A percentile compares a stretch with the other conserved stretches of the same genome.
These are phyloP conservation scores for Paxillus involutus DNA, from an alignment of 768 basidiomycete genomes.

Conservation along the genomic window DNA sequence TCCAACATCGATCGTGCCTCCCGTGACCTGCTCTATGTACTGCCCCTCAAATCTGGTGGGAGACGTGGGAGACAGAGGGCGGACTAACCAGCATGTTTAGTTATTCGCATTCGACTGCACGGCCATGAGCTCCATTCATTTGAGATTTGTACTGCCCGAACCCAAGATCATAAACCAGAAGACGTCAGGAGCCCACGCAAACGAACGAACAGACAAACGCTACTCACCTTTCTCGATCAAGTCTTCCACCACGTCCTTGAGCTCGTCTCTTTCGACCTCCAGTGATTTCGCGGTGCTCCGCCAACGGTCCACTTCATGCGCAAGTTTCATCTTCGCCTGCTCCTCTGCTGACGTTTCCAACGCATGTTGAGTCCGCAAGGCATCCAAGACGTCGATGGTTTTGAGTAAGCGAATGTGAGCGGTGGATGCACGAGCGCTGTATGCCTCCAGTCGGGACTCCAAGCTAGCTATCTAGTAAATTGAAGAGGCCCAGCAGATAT, in stretches of 20 bases:
- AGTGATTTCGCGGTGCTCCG: slow-evolving; percentile 28
- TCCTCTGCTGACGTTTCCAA: slow-evolving; percentile 38
- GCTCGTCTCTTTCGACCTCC: slow-evolving; percentile 51
- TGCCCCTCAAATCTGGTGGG: slow-evolving; percentile 10
- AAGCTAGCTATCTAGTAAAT: slow-evolving; percentile 26
- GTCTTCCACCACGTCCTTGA: slow-evolving; percentile 51
- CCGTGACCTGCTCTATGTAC: slow-evolving; percentile 19
- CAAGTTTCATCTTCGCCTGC: slow-evolving; percentile 34
- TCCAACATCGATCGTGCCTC: background rate
- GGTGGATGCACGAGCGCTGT: slow-evolving; percentile 40
- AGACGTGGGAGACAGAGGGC: slow-evolving; percentile 11
- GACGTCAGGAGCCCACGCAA: background rate
- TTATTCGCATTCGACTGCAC: slow-evolving; percentile 41
- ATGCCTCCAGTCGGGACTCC: slow-evolving; percentile 33
- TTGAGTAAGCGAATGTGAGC: slow-evolving; percentile 46
- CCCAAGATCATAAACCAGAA: background rate
- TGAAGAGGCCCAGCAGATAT: too few relatives aligned
- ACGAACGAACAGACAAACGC: too few relatives aligned
- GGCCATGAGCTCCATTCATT: slow-evolving; percentile 49
- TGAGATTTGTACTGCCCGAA: slow-evolving; percentile 41
- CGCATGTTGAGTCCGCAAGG: slow-evolving; percentile 37
- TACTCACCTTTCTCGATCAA: slow-evolving; percentile 61
- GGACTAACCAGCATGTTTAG: slow-evolving; percentile 43
- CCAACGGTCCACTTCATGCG: slow-evolving; percentile 39
- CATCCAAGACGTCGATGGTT: slow-evolving; percentile 52